Evolutionary conservation across 352 stramenopile species (phyloP).

Genomic region (Globisporangium canariense): DNA sequence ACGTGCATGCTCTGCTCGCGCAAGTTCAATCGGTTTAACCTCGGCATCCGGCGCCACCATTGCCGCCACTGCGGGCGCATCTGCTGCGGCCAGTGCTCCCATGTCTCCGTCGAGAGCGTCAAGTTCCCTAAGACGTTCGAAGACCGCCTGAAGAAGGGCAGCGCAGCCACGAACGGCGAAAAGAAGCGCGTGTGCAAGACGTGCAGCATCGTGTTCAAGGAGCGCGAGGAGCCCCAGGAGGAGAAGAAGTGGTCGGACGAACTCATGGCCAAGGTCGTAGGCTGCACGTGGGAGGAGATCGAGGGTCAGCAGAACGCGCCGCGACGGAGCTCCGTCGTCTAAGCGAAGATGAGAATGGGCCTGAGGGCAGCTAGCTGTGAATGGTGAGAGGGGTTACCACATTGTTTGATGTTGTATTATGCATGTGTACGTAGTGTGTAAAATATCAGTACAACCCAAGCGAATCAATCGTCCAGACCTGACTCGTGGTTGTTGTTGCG

Average conservation of each 20-base stretch:
- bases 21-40: slow-evolving; percentile 56
- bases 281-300: slow-evolving; percentile 63
- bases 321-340: slow-evolving; percentile 32
- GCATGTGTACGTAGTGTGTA: background rate
- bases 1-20: slow-evolving; percentile 81
- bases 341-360: background rate
- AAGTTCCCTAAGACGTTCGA: slow-evolving; percentile 69
- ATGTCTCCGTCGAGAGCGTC: slow-evolving; percentile 66
- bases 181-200: slow-evolving; percentile 77
- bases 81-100: slow-evolving; percentile 74
- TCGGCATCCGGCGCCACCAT: slow-evolving; percentile 78
- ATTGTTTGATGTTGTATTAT: background rate
- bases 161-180: slow-evolving; percentile 32
- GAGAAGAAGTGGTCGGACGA: slow-evolving; percentile 48
- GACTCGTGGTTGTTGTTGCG: background rate
- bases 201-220: slow-evolving; percentile 70
- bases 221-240: slow-evolving; percentile 50
- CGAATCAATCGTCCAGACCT: background rate
- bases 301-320: slow-evolving; percentile 31
- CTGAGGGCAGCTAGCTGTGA: background rate
- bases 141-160: slow-evolving; percentile 27
- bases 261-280: slow-evolving; percentile 62
- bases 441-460: slow-evolving; percentile 10
- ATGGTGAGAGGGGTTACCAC: background rate
- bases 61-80: slow-evolving; percentile 83